phyloP scores from a whole-genome alignment of 352 stramenopile genomes.

The Phytophthora cactorum region DNA sequence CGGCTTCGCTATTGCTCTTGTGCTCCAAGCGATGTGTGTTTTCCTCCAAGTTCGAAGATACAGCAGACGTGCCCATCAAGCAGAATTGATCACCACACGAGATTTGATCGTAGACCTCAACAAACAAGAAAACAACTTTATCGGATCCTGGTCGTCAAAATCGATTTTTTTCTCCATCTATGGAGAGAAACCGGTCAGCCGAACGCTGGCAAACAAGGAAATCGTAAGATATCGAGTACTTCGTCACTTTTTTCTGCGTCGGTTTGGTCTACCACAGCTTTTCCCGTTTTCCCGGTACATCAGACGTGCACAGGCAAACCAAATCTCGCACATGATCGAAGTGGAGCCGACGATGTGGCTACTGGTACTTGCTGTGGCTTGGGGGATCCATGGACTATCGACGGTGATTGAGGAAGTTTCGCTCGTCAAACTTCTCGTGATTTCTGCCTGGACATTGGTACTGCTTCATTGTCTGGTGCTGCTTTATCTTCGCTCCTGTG shows the following conservation, averaged over 20 bases:
- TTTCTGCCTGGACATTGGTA: conserved; percentile 37
- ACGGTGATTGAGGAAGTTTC: conserved; percentile 18
- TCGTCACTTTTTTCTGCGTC: conserved; percentile 49
- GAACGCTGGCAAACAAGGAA: conserved; percentile 9
- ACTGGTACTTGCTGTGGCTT: conserved; percentile 51
- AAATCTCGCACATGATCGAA: conserved; percentile 78
- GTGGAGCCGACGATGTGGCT: conserved; percentile 69
- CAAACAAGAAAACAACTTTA: conserved; percentile 3
- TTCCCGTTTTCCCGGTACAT: conserved; percentile 77
- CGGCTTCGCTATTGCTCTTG: conserved; percentile 51
- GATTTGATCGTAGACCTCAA: conserved; percentile 25
- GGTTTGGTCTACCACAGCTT: conserved; percentile 51
- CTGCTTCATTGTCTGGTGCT: conserved; percentile 41
- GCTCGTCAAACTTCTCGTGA: conserved; percentile 37
- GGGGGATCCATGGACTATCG: conserved; percentile 42
- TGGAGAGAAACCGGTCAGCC: neutral
- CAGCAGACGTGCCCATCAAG: conserved; percentile 31
- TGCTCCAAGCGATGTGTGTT: conserved; percentile 49
- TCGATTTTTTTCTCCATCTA: neutral
- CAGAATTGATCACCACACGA: conserved; percentile 47
- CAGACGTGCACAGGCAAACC: conserved; percentile 64
- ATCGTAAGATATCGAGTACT: conserved; percentile 41
- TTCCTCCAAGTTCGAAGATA: conserved; percentile 43
- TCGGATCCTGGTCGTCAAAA: neutral
- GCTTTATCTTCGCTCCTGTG: conserved; percentile 40